phyloP scores from a whole-genome alignment of 1,284 basidiomycete species.

The Earliella scabrosa region DNA sequence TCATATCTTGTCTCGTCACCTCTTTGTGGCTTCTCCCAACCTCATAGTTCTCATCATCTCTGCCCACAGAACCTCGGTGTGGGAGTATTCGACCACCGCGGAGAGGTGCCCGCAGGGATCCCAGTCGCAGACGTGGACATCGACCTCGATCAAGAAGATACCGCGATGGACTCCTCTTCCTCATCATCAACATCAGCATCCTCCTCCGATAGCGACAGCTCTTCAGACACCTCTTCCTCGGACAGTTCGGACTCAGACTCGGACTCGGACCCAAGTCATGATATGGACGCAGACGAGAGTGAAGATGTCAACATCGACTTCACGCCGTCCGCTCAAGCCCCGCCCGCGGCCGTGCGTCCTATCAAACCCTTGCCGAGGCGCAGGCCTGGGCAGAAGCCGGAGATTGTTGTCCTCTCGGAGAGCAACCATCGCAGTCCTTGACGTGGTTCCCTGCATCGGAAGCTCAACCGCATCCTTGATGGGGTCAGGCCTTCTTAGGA shows the following conservation, averaged over 20 bases:
- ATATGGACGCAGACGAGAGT: constrained; percentile 23
- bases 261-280: constrained; percentile 17
- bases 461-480: no score
- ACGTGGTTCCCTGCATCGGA: no score
- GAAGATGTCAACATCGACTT: constrained; percentile 28
- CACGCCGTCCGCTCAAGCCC: constrained; percentile 16
- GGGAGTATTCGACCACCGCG: constrained; percentile 60
- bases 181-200: background rate
- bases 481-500: no score
- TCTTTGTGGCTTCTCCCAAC: background rate
- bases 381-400: constrained; percentile 1
- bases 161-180: background rate
- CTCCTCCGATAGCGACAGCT: constrained; percentile 13
- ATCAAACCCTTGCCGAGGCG: constrained; percentile 34
- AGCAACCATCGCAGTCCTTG: background rate
- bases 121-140: constrained; percentile 27
- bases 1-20: background rate
- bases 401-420: constrained; percentile 14
- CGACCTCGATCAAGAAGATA: constrained; percentile 9
- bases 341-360: constrained; percentile 22
- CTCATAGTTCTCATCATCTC: background rate
- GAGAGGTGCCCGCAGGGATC: constrained; percentile 18
- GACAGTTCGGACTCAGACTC: constrained; percentile 24
- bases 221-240: constrained; percentile 17
- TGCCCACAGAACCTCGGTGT: constrained; percentile 60